Evolutionary conservation across 208 protist species (phyloP).

Genomic region (Trypanosoma melophagium): DNA sequence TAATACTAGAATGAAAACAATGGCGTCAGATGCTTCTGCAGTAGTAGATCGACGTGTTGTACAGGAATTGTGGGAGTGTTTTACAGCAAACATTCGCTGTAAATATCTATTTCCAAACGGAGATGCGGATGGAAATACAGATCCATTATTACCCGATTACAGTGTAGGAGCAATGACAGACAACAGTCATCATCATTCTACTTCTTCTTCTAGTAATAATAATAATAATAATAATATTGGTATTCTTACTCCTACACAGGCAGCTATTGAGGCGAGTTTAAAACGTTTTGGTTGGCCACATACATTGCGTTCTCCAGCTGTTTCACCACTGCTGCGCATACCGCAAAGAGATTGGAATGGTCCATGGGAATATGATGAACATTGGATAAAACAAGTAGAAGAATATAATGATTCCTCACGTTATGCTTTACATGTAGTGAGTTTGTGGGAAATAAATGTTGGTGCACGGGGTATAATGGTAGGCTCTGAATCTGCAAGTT

Average conservation of each 20-base stretch:
- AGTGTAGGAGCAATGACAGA: conserved; percentile 13
- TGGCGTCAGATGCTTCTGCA: neutral
- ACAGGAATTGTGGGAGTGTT: conserved; percentile 28
- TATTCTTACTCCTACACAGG: conserved; percentile 4
- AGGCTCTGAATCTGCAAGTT: neutral
- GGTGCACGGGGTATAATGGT: conserved; percentile 22
- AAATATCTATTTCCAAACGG: conserved; percentile 6
- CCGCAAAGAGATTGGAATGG: conserved; percentile 1
- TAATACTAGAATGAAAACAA: neutral
- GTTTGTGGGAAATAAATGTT: neutral
- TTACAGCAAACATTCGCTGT: conserved; percentile 28
- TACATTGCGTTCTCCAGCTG: conserved; percentile 11
- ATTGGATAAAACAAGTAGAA: conserved; percentile 9
- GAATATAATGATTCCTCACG: neutral
- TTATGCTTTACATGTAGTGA: conserved; percentile 23
- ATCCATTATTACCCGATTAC: conserved; percentile 3
- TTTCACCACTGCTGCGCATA: conserved; percentile 11
- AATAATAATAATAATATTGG: neutral
- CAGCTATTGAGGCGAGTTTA: conserved; percentile 18
- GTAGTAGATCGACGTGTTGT: conserved; percentile 22
- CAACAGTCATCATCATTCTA: too few relatives aligned
- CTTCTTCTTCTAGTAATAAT: neutral
- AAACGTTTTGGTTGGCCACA: conserved; percentile 13
- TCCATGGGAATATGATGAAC: conserved; percentile 4
- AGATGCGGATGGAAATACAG: neutral